Conservation (phyloP, 805 yeast genomes). For the Pichia scutulata region DNA sequence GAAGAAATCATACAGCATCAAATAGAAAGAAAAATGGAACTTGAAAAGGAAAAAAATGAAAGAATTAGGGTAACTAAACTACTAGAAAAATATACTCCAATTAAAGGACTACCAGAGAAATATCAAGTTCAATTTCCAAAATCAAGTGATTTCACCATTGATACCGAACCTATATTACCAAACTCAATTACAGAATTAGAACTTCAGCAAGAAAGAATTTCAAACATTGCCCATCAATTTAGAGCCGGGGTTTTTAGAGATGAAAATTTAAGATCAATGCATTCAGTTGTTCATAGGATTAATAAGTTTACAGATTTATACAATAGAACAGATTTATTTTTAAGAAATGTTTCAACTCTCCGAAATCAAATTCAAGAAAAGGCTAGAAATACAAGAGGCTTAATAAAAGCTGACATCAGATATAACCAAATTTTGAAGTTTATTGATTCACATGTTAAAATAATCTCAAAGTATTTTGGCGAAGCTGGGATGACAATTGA, state of each 20-base stretch:
- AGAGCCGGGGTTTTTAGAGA: conserved; percentile 4
- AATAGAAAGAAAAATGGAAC: not conserved
- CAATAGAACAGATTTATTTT: not conserved
- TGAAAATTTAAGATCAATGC: conserved; percentile 4
- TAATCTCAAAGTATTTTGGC: conserved; percentile 2
- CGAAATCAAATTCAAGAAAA: conserved; percentile 2
- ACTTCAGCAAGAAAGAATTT: conserved; percentile 2
- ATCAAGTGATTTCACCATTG: not conserved
- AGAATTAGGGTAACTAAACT: conserved; percentile 2
- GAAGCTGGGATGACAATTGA: conserved; percentile 4
- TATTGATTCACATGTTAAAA: conserved; percentile 1
- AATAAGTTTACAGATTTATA: conserved; percentile 7
- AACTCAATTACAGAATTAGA: conserved; percentile 3
- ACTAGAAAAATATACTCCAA: conserved; percentile 4
- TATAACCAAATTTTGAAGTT: conserved; percentile 9
- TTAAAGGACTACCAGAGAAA: conserved; percentile 11
- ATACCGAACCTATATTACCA: conserved; percentile 4
- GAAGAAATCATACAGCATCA: not conserved
- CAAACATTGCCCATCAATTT: not conserved
- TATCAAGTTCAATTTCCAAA: conserved; percentile 10
- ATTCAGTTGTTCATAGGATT: conserved; percentile 7
- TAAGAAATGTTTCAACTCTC: conserved; percentile 1
- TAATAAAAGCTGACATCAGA: conserved; percentile 7
- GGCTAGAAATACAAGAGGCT: not conserved
- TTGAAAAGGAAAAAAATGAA: not conserved